Evolutionary conservation across 2,329 filamentous ascomycete genomes (phyloP), one percentile per base, ranked within the genome.

Genomic region (Podosphaera xanthii): DNA sequence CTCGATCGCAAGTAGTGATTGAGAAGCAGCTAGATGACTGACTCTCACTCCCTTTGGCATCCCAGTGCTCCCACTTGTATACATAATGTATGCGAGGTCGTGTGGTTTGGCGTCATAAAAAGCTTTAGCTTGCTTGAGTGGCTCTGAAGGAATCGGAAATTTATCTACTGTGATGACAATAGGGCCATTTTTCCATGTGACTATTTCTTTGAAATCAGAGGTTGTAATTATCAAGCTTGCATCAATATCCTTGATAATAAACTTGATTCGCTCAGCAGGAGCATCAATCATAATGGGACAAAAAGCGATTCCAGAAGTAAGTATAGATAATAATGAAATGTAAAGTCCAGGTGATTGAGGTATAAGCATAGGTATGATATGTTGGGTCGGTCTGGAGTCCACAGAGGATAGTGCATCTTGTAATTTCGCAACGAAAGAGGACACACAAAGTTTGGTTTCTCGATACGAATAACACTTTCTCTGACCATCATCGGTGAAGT

Each of bases 31-130:
- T 35, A 75, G 72, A 71, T 96, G 90, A 36, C 87, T 88, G 36
- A 96, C 76, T 1, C 79, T 78, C 33, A 96, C 90, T 0, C 89
- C 90, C 72, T 96, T 96, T 0, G 90, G 90, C 3, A 82, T 81
- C 10, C 90, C 90, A 0, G 89, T 95, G 4, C 87, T 94, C 2
- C 89, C 89, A 53, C 87, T 94, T 0, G 90, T 95, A 69, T 94
- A 96, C 81, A 95, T 89, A 61, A 95, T 80, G 72, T 96, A 96
- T 33, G 90, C 88, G 33, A 90, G 69, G 61, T 69, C 64, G 12
- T 63, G 52, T 12, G 60, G 57, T 3, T 4, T 57, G 3, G 60
- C 36, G 33, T 61, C 60, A 62, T 62, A 61, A 63, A 62, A 55
- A 55, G 12, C 30, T 10, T 12, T 31, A 14, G 22, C 4, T 38